Conservation (phyloP, 2,329 filamentous ascomycete species). For the Rhinocladiella mackenziei region DNA sequence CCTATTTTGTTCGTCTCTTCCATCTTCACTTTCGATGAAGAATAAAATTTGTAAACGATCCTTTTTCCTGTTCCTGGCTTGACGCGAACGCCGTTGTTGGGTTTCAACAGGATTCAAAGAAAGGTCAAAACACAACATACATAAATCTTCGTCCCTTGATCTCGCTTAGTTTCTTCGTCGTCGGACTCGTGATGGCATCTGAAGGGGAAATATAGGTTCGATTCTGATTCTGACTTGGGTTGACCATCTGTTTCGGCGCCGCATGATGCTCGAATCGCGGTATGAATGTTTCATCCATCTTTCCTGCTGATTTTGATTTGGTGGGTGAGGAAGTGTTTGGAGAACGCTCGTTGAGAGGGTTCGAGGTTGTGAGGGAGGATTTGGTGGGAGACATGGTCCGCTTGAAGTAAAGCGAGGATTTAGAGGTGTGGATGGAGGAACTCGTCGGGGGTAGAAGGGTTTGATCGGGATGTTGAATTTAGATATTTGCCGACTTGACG, state of each 20-base stretch:
- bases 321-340: slow-evolving; percentile 22
- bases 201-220: slow-evolving; percentile 46
- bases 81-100: too few relatives aligned
- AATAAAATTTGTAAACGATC: too few relatives aligned
- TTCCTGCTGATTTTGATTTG: slow-evolving; percentile 10
- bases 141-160: slow-evolving; percentile 48
- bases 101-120: too few relatives aligned
- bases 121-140: slow-evolving; percentile 15
- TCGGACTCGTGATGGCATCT: slow-evolving; percentile 49
- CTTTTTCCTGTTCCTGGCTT: too few relatives aligned
- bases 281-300: slow-evolving; percentile 12
- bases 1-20: too few relatives aligned
- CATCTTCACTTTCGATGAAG: too few relatives aligned
- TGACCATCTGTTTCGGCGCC: slow-evolving; percentile 2
- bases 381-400: slow-evolving; percentile 18
- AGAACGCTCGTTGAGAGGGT: slow-evolving; percentile 15
- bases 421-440: background rate
- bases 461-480: background rate
- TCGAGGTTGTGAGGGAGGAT: slow-evolving; percentile 1
- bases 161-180: slow-evolving; percentile 48
- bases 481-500: too few relatives aligned
- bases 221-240: slow-evolving; percentile 7
- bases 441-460: background rate
- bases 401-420: background rate
- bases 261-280: slow-evolving; percentile 13